Evolutionary conservation across 345 rosid genomes (phyloP).

Genomic region (Euphorbia tirucalli): DNA sequence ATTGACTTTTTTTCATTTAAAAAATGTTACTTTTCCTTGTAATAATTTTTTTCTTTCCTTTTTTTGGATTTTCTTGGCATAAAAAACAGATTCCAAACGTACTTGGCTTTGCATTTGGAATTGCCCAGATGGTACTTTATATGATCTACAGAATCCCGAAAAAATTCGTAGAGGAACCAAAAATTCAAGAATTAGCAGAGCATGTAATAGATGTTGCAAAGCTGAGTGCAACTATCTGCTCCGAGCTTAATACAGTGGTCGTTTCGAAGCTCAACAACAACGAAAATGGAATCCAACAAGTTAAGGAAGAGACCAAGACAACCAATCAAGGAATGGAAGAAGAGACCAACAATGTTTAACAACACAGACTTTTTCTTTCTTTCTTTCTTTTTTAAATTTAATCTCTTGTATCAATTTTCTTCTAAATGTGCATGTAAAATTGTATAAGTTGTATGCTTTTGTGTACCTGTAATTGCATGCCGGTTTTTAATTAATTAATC

Average conservation of each 20-base stretch:
- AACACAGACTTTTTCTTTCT: not conserved
- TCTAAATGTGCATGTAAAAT: not conserved
- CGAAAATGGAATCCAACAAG: constrained; percentile 21
- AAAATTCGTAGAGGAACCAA: constrained; percentile 2
- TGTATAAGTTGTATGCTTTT: not conserved
- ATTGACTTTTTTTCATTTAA: too few species aligned
- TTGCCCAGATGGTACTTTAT: constrained; percentile 54
- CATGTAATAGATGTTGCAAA: constrained; percentile 41
- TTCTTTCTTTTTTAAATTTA: too few species aligned
- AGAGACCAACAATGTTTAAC: constrained; percentile 6
- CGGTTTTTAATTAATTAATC: constrained; percentile 1
- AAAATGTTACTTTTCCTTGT: not conserved
- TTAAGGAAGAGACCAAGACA: constrained; percentile 27
- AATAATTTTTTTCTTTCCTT: not conserved
- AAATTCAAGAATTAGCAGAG: constrained; percentile 9
- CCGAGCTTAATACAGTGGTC: constrained; percentile 34
- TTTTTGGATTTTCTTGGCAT: not conserved
- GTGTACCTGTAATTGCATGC: not conserved
- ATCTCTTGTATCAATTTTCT: not conserved
- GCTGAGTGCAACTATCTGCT: constrained; percentile 37
- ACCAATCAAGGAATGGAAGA: constrained; percentile 7
- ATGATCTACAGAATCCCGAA: constrained; percentile 34
- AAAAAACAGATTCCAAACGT: constrained; percentile 50
- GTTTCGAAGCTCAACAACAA: constrained; percentile 30
- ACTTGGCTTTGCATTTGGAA: constrained; percentile 46